phyloP scores from a whole-genome alignment of 345 rosid species.

The Populus davidiana region DNA sequence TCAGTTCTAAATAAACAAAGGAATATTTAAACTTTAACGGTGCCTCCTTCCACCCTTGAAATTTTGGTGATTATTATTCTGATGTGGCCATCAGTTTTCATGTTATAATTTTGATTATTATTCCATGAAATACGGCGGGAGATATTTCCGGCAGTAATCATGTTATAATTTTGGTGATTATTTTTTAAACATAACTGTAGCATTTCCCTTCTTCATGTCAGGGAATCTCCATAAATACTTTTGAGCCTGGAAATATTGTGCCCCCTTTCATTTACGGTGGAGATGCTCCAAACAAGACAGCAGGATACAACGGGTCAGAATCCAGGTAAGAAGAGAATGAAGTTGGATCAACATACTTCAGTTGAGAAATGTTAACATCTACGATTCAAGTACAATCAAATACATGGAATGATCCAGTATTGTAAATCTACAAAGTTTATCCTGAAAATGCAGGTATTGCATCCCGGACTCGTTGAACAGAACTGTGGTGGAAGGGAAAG shows the following conservation, averaged over 20 bases:
- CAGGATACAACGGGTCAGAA: not conserved
- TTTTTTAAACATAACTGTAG: too few species aligned
- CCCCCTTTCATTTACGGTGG: constrained; percentile 29
- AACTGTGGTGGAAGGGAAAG: constrained; percentile 13
- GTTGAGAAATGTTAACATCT: too few species aligned
- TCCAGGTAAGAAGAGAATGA: too few species aligned
- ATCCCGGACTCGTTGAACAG: constrained; percentile 8
- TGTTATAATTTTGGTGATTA: too few species aligned
- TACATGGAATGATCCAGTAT: too few species aligned
- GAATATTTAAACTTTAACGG: not conserved
- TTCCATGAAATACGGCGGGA: too few species aligned
- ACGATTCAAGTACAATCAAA: too few species aligned
- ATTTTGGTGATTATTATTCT: too few species aligned
- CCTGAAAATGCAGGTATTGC: constrained; percentile 19
- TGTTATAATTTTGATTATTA: too few species aligned
- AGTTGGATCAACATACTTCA: too few species aligned
- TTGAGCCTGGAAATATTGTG: constrained; percentile 19
- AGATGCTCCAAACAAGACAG: constrained; percentile 30
- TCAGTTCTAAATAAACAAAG: not conserved
- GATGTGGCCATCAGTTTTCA: too few species aligned
- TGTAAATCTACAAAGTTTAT: not conserved
- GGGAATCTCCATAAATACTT: constrained; percentile 26
- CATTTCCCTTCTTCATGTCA: not conserved
- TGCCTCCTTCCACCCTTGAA: not conserved
- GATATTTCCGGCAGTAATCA: too few species aligned